Percentiles rank a stretch among this genome's conserved stretches.
These are phyloP conservation scores for Pleurotus salmoneostramineus DNA, from an alignment of 768 basidiomycete genomes.

Conservation along the genomic window DNA sequence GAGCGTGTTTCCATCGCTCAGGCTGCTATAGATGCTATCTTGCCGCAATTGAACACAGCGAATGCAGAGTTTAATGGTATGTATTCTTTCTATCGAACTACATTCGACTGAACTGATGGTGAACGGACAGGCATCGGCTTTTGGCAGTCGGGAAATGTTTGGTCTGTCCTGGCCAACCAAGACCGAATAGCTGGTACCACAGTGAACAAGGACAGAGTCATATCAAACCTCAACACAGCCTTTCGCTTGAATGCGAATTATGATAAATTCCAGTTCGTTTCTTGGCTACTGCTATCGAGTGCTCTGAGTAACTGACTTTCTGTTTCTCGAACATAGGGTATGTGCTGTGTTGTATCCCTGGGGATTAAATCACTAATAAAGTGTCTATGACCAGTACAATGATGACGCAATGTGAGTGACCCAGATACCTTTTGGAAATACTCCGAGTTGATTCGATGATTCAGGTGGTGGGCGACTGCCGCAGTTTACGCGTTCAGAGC, in stretches of 20 bases:
- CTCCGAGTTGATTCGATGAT: not conserved
- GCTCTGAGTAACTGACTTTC: not conserved
- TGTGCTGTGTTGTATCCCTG: too few species aligned
- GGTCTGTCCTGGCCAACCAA: conserved; percentile 46
- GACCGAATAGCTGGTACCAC: conserved; percentile 34
- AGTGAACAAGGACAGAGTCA: conserved; percentile 31
- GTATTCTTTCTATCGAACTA: conserved; percentile 3
- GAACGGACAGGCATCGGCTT: conserved; percentile 37
- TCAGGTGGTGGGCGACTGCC: conserved; percentile 53
- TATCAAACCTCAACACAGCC: conserved; percentile 35
- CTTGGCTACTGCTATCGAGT: not conserved
- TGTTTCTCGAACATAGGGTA: conserved; percentile 14
- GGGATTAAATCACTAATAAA: not conserved
- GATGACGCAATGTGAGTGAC: conserved; percentile 41
- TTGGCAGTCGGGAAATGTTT: conserved; percentile 52
- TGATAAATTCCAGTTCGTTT: conserved; percentile 36
- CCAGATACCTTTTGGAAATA: not conserved
- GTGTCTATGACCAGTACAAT: conserved; percentile 30
- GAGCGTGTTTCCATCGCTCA: conserved; percentile 39
- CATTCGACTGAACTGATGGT: not conserved
- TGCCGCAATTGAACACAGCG: conserved; percentile 28
- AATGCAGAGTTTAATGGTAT: conserved; percentile 41
- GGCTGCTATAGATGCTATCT: conserved; percentile 36
- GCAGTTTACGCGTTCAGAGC: conserved; percentile 45
- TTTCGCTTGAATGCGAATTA: conserved; percentile 35